phyloP scores from a whole-genome alignment of 2,329 filamentous ascomycete species.

The Knufia petricola region DNA sequence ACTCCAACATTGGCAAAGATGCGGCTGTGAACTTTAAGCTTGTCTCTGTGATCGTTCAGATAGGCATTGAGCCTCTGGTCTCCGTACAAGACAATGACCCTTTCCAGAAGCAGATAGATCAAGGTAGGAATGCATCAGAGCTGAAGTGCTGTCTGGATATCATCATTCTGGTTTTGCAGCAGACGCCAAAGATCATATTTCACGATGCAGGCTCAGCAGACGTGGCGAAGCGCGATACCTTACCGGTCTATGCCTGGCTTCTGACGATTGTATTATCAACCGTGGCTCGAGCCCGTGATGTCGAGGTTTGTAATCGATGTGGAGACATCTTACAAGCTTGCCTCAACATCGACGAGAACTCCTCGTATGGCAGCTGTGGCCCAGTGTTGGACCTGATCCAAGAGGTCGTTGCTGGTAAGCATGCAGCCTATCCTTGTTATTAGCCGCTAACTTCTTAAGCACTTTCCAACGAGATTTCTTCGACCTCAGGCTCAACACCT shows the following conservation, averaged over 20 bases:
- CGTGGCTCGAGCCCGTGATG: conserved; percentile 22
- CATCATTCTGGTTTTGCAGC: conserved; percentile 62
- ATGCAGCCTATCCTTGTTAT: not conserved
- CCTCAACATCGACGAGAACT: conserved; percentile 1
- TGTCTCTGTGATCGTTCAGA: conserved; percentile 67
- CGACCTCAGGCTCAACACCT: not conserved
- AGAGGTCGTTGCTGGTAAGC: not conserved
- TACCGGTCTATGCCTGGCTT: conserved; percentile 46
- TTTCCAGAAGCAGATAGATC: conserved; percentile 44
- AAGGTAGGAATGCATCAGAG: conserved; percentile 30
- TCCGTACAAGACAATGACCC: conserved; percentile 57
- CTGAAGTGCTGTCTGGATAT: conserved; percentile 64
- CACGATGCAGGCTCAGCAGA: not conserved
- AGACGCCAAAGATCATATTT: conserved; percentile 45
- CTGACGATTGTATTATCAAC: conserved; percentile 44
- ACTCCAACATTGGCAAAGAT: conserved; percentile 50
- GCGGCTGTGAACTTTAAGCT: conserved; percentile 73
- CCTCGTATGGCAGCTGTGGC: not conserved
- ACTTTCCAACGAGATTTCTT: not conserved
- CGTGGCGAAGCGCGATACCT: conserved; percentile 21
- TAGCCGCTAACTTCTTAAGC: not conserved
- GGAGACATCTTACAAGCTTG: conserved; percentile 1
- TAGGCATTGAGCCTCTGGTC: conserved; percentile 55
- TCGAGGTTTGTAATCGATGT: conserved; percentile 1
- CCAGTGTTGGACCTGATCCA: not conserved